Evolutionary conservation across 257 asterid genomes (phyloP), one percentile per base, ranked within the genome.

Genomic region (Datura wrightii): DNA sequence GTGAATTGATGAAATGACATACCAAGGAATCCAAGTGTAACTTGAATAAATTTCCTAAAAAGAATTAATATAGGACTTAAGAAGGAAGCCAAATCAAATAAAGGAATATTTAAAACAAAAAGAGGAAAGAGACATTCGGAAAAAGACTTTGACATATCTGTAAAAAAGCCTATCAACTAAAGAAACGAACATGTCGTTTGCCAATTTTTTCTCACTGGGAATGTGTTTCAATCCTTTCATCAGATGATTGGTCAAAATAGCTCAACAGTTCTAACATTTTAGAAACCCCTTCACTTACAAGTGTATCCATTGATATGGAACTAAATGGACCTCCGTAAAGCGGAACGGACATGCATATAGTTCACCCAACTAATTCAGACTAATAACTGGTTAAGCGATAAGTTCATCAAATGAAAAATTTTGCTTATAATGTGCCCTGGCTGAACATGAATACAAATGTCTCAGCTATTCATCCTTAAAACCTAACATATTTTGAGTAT

Each of bases 201-300:
- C 52, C 63, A 31, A 76, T 76, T 7, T 31, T 24, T 7, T 52
- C 62, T 24, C 41, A 14, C 15, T 46, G 10, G 9, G 3, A 11
- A 50, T 48, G 11, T 50, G 5, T 24, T 10, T 14, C 2, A 15
- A 7, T 14, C 44, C 62, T 6, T 24, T 4, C 4, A 50, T 24
- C 81, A 76, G 31, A 7, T 76, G 19, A 39, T 70, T 41, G 36
- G 34, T 15, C 79, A 70, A 8, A 41, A 37, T 31, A 50, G 31
- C 8, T 50, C 82, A 76, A 7, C 42, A 19, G n/a, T 72, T 72
- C 80, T 72, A 46, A 34, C 81, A 76, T 72, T 72, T 72, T 5
- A 72, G 80, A 72, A 72, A 46, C 80, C 41, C 56, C n/a, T 72
- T 46, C n/a, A 72, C 31, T 31, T 50, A 6, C 10, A 52, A 76